Base-by-base conservation (phyloP, 441 rosid species). In the Populus hybrid region DNA sequence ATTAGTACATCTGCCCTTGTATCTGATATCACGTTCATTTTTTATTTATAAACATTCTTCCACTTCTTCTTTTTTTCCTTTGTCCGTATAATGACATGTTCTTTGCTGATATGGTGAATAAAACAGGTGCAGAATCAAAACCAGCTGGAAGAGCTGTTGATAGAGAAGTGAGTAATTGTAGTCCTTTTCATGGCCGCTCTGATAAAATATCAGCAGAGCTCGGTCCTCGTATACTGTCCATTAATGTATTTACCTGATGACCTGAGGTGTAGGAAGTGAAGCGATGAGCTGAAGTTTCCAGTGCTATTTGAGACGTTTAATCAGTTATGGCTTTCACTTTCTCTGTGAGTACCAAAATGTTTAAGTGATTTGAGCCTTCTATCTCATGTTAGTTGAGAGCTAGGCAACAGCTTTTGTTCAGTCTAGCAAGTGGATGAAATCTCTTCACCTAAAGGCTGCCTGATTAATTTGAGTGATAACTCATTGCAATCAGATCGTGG, bases 81-180 rank as follows among this genome's bases (percentile, higher is more conserved):
- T 28, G 18, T 24, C 38, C n/a, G 8, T 18, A 69, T 30, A 18
- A 35, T 23, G 4, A 38, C 59, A 1, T 77, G 67, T 68, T 19
- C 4, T 46, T 23, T 30, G 26, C 38, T 40, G 68, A 63, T 50
- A 67, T 69, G 21, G 4, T 77, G 38, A 50, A 46, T 84, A 70
- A 63, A 73, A 61, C 81, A 78, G 78, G 85, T 67, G 57, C 76
- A 78, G 74, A 57, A 73, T 76, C 70, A 84, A 76, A 77, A 69
- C 68, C 78, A 79, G 72, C 30, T 66, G 71, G 80, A 59, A 73
- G 78, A 73, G 50, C 67, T 57, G 34, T 67, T 66, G 35, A 67
- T 69, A 69, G 79, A 19, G 63, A 72, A 74, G 12, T 63, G 57
- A 59, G 57, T 28, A 64, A 18, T 34, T 14, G 46, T 7, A 69